Conservation (phyloP, 2,329 filamentous ascomycete species). For the Talaromyces sp. region DNA sequence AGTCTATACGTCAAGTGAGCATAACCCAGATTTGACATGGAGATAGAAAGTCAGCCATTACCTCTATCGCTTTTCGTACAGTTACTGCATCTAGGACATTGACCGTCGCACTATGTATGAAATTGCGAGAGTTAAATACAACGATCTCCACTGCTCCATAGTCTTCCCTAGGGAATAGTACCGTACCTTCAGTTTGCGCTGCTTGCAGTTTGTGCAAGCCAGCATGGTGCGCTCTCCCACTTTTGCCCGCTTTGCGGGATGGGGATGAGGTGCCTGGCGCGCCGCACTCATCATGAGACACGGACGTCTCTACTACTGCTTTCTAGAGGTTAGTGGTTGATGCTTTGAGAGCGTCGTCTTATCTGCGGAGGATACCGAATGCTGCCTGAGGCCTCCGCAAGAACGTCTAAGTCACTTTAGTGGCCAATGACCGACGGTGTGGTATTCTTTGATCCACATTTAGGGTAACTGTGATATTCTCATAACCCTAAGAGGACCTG, state of each 20-base stretch:
- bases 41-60: conserved; percentile 8
- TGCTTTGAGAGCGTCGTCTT: conserved; percentile 27
- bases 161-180: neutral
- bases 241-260: conserved; percentile 22
- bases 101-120: conserved; percentile 23
- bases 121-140: neutral
- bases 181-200: conserved; percentile 26
- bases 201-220: conserved; percentile 28
- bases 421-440: no score
- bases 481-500: no score
- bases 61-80: conserved; percentile 24
- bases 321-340: conserved; percentile 32
- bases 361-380: neutral
- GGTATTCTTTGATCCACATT: no score
- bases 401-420: no score
- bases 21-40: neutral
- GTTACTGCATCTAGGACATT: conserved; percentile 28
- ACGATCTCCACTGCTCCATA: neutral
- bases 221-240: conserved; percentile 27
- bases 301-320: neutral
- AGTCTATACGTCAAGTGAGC: conserved; percentile 23
- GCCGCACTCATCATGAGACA: conserved; percentile 36
- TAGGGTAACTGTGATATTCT: no score
- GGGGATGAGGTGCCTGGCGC: conserved; percentile 13
- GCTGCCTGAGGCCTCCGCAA: neutral